phyloP scores from a whole-genome alignment of 768 basidiomycete genomes.

The Flagelloscypha sp. region DNA sequence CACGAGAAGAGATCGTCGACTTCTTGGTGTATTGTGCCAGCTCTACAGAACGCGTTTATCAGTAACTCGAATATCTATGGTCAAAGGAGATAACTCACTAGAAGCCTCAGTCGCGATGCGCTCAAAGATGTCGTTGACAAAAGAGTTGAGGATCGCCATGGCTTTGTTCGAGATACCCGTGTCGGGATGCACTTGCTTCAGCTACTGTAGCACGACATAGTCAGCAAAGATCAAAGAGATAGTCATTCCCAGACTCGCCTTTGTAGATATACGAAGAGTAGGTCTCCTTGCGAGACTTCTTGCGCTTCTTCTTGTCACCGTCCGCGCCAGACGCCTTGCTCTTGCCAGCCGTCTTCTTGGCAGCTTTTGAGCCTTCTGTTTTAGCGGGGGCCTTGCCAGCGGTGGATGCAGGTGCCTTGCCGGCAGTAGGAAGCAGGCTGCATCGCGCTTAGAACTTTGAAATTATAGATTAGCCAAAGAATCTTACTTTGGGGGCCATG shows the following conservation, averaged over 20 bases:
- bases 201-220: slow-evolving; percentile 34
- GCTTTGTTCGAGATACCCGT: slow-evolving; percentile 91
- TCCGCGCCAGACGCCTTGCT: slow-evolving; percentile 31
- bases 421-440: slow-evolving; percentile 31
- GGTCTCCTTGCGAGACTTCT: slow-evolving; percentile 74
- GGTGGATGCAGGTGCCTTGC: slow-evolving; percentile 41
- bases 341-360: slow-evolving; percentile 46
- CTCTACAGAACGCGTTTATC: slow-evolving; percentile 30
- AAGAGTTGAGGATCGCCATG: slow-evolving; percentile 78
- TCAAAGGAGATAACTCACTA: slow-evolving; percentile 31
- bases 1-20: slow-evolving; percentile 85
- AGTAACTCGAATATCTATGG: neutral
- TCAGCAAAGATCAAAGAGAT: neutral
- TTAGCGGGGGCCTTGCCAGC: slow-evolving; percentile 16
- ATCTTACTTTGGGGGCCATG: slow-evolving; percentile 31
- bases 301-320: slow-evolving; percentile 74
- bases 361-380: slow-evolving; percentile 35
- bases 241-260: slow-evolving; percentile 29
- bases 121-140: slow-evolving; percentile 81
- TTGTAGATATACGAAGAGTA: slow-evolving; percentile 85
- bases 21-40: slow-evolving; percentile 84
- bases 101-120: slow-evolving; percentile 70
- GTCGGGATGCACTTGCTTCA: slow-evolving; percentile 90
- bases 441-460: slow-evolving; percentile 31
- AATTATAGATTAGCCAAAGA: slow-evolving; percentile 21